Conservation (phyloP, 225 moss, liverwort and hornwort genomes). For the Lunularia cruciata region DNA sequence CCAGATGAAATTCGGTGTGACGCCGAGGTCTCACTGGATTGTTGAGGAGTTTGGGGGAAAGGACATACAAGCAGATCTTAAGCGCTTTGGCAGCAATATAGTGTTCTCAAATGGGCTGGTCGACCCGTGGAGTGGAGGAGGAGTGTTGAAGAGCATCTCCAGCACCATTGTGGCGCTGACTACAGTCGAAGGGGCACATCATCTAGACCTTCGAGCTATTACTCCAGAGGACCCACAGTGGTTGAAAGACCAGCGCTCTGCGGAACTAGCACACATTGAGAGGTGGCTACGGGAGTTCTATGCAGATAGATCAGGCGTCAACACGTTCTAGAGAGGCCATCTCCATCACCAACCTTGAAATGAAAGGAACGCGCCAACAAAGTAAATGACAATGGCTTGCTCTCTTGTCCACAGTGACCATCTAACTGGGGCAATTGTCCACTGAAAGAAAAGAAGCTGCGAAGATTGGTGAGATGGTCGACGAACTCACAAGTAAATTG, state of each 20-base stretch:
- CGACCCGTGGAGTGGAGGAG: constrained; percentile 98
- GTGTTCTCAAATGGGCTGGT: constrained; percentile 92
- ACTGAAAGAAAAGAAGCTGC: no score
- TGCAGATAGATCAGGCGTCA: constrained; percentile 13
- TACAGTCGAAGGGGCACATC: constrained; percentile 86
- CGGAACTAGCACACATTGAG: constrained; percentile 60
- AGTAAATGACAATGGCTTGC: no score
- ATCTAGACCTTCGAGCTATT: constrained; percentile 75
- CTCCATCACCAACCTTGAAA: no score
- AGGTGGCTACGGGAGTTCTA: constrained; percentile 70
- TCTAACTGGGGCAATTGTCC: no score
- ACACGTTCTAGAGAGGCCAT: neutral
- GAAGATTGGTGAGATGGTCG: neutral
- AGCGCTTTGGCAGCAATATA: constrained; percentile 88
- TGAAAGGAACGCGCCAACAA: no score
- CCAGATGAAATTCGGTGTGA: constrained; percentile 50
- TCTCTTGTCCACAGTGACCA: no score
- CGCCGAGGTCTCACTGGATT: constrained; percentile 76
- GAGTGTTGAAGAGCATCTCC: constrained; percentile 83
- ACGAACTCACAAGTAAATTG: neutral
- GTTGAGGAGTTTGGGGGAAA: constrained; percentile 80
- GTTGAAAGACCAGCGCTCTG: constrained; percentile 67
- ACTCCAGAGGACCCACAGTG: constrained; percentile 64
- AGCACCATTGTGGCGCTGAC: constrained; percentile 72
- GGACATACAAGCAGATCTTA: constrained; percentile 64